These are phyloP conservation scores for Rhizopogon sp. DNA, from an alignment of 768 basidiomycete species.

Conservation along the genomic window DNA sequence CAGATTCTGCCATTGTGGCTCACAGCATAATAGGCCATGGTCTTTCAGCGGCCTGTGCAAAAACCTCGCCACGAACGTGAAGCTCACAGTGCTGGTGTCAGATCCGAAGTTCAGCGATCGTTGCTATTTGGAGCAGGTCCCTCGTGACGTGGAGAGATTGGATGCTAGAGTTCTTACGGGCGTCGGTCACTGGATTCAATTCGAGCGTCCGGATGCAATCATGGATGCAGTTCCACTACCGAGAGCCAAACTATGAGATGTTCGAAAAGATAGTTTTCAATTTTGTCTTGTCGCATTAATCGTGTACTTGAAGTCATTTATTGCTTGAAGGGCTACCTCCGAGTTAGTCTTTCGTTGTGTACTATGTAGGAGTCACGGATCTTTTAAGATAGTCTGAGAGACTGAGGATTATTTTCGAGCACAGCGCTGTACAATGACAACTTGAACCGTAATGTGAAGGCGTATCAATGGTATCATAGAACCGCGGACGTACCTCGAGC, in stretches of 20 bases:
- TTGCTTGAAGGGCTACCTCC: too few species aligned
- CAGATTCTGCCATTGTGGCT: neutral
- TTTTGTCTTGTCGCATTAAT: too few species aligned
- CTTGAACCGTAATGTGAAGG: too few species aligned
- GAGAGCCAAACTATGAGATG: neutral
- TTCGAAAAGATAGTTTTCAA: neutral
- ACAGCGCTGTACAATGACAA: too few species aligned
- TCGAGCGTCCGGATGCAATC: neutral
- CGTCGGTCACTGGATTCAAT: neutral
- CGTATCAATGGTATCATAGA: too few species aligned
- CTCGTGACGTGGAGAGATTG: neutral
- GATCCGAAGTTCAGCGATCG: neutral
- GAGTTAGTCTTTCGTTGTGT: too few species aligned
- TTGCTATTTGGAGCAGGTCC: neutral
- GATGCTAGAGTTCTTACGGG: neutral
- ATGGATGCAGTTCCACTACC: neutral
- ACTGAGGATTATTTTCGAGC: too few species aligned
- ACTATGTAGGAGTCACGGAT: too few species aligned
- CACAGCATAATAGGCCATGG: slow-evolving; percentile 1
- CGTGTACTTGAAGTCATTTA: too few species aligned
- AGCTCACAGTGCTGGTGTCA: neutral
- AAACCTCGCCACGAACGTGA: neutral
- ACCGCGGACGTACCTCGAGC: too few species aligned
- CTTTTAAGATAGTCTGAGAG: too few species aligned
- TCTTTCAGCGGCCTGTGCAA: neutral